Percentiles rank a stretch among this genome's conserved stretches.
Conservation (phyloP, 2,329 filamentous ascomycete genomes). For the Rosellinia necatrix region DNA sequence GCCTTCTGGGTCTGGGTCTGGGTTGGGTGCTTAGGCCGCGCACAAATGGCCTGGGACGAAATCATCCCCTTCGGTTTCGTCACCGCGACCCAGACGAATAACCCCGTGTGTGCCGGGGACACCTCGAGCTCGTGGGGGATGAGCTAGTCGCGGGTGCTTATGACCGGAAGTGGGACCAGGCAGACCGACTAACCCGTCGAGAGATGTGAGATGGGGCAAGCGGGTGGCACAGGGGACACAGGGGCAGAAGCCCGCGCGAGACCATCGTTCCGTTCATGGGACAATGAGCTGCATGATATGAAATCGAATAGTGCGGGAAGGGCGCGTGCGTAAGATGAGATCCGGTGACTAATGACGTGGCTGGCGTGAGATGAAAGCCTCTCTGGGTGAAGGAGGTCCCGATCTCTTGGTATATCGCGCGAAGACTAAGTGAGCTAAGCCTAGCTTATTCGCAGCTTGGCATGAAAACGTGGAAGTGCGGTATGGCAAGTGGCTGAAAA, state of each 20-base stretch:
- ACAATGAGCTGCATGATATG: slow-evolving; percentile 8
- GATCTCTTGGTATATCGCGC: too few relatives aligned
- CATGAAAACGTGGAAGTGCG: neutral
- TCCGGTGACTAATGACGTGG: slow-evolving; percentile 16
- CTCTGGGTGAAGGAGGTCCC: too few relatives aligned
- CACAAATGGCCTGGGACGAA: too few relatives aligned
- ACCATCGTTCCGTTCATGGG: slow-evolving; percentile 1
- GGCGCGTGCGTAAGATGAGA: slow-evolving; percentile 13
- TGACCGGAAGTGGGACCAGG: slow-evolving; percentile 23
- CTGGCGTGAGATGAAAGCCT: slow-evolving; percentile 1
- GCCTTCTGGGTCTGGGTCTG: too few relatives aligned
- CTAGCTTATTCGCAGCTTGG: neutral
- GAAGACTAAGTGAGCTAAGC: too few relatives aligned
- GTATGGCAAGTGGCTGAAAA: neutral
- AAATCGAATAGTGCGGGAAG: slow-evolving; percentile 1
- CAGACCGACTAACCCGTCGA: slow-evolving; percentile 7
- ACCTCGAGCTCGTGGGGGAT: slow-evolving; percentile 17
- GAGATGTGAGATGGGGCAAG: slow-evolving; percentile 11
- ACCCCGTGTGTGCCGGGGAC: slow-evolving; percentile 1
- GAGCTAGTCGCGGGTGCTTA: slow-evolving; percentile 17
- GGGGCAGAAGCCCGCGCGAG: slow-evolving; percentile 1
- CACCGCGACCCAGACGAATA: slow-evolving; percentile 1
- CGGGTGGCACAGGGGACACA: too few relatives aligned
- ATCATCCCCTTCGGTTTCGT: neutral
- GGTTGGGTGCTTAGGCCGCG: too few relatives aligned